Evolutionary conservation across 2,329 filamentous ascomycete genomes (phyloP).

Genomic region (Xylaria arbuscula): DNA sequence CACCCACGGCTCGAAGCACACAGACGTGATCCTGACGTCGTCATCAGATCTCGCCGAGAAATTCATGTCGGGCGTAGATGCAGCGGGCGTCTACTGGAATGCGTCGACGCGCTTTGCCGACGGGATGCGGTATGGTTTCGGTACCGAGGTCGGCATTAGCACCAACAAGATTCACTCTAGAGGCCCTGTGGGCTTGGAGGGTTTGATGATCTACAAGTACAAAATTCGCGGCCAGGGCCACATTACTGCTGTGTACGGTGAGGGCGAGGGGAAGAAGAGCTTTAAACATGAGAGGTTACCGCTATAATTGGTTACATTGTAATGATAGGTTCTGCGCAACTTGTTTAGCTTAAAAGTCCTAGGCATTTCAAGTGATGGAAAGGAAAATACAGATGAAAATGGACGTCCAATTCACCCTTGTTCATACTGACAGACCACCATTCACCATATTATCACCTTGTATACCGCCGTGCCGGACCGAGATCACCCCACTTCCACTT

Average conservation of each 20-base stretch:
- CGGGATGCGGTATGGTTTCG: conserved; percentile 97
- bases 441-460: too few species aligned
- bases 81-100: conserved; percentile 96
- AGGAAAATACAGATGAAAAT: background rate
- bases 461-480: too few species aligned
- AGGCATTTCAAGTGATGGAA: conserved; percentile 2
- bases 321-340: background rate
- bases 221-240: conserved; percentile 87
- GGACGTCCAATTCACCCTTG: too few species aligned
- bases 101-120: conserved; percentile 94
- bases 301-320: conserved; percentile 8
- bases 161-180: conserved; percentile 98
- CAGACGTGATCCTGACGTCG: conserved; percentile 86
- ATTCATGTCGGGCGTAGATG: conserved; percentile 89
- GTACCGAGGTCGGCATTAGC: conserved; percentile 97
- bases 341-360: background rate
- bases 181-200: conserved; percentile 93
- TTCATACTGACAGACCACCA: too few species aligned
- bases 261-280: conserved; percentile 67
- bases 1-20: conserved; percentile 90
- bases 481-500: too few species aligned
- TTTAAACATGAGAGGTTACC: conserved; percentile 68
- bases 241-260: conserved; percentile 79
- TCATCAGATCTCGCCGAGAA: conserved; percentile 74
- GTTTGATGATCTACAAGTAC: conserved; percentile 98